Conservation (phyloP, 257 asterid species). For the Lantana camara region DNA sequence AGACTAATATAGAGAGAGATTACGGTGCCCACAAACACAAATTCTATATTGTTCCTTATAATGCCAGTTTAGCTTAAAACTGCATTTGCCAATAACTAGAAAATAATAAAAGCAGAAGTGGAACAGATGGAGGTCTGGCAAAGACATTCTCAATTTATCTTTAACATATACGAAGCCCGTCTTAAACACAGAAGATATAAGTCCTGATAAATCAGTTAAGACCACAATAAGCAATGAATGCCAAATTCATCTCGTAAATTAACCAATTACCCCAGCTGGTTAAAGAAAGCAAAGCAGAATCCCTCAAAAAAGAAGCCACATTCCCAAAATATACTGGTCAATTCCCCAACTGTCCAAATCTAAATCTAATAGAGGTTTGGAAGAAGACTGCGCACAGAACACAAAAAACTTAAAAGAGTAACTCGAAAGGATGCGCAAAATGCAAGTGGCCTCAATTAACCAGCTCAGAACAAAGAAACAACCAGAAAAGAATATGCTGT, state of each 20-base stretch:
- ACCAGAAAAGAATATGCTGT: neutral
- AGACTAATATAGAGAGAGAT: neutral
- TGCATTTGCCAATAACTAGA: neutral
- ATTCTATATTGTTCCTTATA: neutral
- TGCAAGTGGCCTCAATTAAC: neutral
- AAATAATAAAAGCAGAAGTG: neutral
- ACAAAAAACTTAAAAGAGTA: neutral
- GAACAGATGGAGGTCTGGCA: conserved; percentile 8
- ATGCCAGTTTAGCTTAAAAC: neutral
- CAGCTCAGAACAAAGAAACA: neutral
- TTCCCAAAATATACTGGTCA: neutral
- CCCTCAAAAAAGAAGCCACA: neutral
- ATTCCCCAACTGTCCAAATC: neutral
- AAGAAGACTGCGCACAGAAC: neutral
- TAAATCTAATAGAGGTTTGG: neutral
- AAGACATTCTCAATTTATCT: conserved; percentile 1
- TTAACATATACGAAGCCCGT: neutral
- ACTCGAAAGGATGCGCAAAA: neutral
- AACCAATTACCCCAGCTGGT: conserved; percentile 1
- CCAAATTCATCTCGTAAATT: neutral
- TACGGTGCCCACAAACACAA: conserved; percentile 4
- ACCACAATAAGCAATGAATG: neutral
- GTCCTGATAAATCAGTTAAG: conserved; percentile 8
- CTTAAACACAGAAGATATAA: conserved; percentile 8
- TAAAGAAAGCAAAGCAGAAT: neutral